Base-by-base conservation (phyloP, 2,329 filamentous ascomycete genomes). In the Penicillium sp. region DNA sequence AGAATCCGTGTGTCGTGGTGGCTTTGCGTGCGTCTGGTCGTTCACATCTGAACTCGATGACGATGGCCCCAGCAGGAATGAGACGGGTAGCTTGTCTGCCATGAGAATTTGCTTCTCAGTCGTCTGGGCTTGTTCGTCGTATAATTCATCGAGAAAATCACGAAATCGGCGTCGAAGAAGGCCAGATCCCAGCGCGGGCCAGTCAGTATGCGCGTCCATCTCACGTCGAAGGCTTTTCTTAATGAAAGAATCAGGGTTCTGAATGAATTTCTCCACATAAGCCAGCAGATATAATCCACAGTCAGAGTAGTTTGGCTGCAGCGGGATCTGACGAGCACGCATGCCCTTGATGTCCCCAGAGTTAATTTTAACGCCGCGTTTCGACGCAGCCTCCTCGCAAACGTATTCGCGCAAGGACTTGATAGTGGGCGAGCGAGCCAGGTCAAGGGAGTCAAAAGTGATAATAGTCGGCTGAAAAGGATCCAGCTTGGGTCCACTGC, bases 201-300 rank as follows among this genome's bases (percentile, higher is more conserved):
- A 82, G 40, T 80, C 75, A 14, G 61, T 61, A 1, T 70, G 48
- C 3, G 75, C 69, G 20, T 80, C 69, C 58, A 89, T 78, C 50
- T 86, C 76, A 27, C 75, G 78, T 17, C 73, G 75, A 4, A 95
- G 69, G 13, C 94, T 69, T 45, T 78, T 82, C 14, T 69, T 68
- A 11, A 86, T 73, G 50, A 94, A 93, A 0, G 60, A 63, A 47
- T 87, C 80, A 0, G 91, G 91, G 43, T 87, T 70, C 36, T 80
- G 74, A 11, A 94, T 75, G 48, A 98, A 95, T 48, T 86, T 81
- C 50, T 88, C 79, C 37, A 94, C 74, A 57, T 97, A 98, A 2
- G 83, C 85, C 3, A 96, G 71, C 3, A 97, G 71, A 54, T 86
- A 98, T 0, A 96, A 71, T 7, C 93, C 93, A 57, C 93, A 98